phyloP scores from a whole-genome alignment of 2,329 filamentous ascomycete species.

The Westerdykella ornata region DNA sequence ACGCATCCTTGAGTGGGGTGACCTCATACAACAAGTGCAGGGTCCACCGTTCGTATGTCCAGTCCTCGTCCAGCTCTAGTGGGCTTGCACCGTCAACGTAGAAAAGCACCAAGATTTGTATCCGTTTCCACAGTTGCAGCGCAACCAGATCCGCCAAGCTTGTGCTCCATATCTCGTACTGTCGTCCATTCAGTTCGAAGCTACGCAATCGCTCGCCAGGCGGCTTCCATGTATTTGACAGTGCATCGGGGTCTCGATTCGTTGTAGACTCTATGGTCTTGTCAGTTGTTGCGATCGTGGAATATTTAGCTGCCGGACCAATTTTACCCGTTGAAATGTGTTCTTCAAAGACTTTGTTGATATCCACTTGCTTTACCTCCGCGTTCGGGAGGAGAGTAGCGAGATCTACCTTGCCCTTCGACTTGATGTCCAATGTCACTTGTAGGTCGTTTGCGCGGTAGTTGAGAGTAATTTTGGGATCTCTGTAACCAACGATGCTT shows the following conservation, averaged over 20 bases:
- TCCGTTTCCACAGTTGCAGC: slow-evolving; percentile 65
- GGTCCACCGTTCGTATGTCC: slow-evolving; percentile 75
- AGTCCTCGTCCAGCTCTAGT: slow-evolving; percentile 63
- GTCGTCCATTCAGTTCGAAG: slow-evolving; percentile 55
- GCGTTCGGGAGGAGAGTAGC: slow-evolving; percentile 50
- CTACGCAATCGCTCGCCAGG: slow-evolving; percentile 65
- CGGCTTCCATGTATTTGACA: slow-evolving; percentile 51
- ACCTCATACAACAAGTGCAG: slow-evolving; percentile 65
- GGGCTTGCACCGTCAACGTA: slow-evolving; percentile 90
- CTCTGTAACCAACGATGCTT: slow-evolving; percentile 82
- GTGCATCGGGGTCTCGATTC: neutral
- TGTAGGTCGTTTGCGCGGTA: slow-evolving; percentile 68
- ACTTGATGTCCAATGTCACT: slow-evolving; percentile 65
- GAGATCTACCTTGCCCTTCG: slow-evolving; percentile 68
- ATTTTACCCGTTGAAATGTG: neutral
- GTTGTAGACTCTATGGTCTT: too few species aligned
- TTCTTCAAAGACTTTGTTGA: slow-evolving; percentile 54
- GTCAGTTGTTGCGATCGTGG: too few species aligned
- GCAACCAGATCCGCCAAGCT: slow-evolving; percentile 64
- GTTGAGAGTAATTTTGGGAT: slow-evolving; percentile 66
- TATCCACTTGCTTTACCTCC: slow-evolving; percentile 62
- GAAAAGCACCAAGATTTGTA: slow-evolving; percentile 76
- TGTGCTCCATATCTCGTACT: slow-evolving; percentile 80
- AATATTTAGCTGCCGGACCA: too few species aligned
- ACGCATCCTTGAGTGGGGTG: slow-evolving; percentile 23